Evolutionary conservation across 768 basidiomycete genomes (phyloP).

Genomic region (Astraeus odoratus): DNA sequence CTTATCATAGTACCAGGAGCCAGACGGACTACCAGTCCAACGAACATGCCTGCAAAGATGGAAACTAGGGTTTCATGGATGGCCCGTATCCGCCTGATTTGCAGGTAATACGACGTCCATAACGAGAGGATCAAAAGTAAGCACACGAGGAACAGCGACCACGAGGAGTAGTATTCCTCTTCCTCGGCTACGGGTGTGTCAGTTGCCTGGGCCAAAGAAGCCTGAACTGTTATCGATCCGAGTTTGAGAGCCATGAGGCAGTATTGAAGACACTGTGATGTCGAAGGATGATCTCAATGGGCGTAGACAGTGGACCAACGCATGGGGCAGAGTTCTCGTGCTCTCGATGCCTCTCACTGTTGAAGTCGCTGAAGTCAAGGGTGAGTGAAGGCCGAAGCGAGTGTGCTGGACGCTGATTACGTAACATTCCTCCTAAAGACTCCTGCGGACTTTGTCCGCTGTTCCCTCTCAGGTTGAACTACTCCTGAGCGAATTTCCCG

Average conservation of each 20-base stretch:
- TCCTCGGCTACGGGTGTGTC: conserved; percentile 49
- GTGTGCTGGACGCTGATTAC: too few relatives aligned
- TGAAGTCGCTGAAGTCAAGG: too few relatives aligned
- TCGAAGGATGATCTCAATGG: neutral
- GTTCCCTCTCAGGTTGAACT: too few relatives aligned
- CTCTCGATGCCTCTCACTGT: too few relatives aligned
- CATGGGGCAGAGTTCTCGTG: neutral
- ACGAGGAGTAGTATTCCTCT: conserved; percentile 87
- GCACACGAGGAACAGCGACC: conserved; percentile 92
- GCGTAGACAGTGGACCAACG: neutral
- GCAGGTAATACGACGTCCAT: conserved; percentile 95
- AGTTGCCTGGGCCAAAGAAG: conserved; percentile 20
- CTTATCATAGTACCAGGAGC: conserved; percentile 91
- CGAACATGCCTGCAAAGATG: conserved; percentile 93
- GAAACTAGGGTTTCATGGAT: conserved; percentile 96
- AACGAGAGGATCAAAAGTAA: conserved; percentile 89
- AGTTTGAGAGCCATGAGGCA: conserved; percentile 34
- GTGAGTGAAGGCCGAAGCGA: too few relatives aligned
- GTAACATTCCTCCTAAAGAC: too few relatives aligned
- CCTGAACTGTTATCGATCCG: conserved; percentile 29
- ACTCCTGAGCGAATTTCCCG: too few relatives aligned
- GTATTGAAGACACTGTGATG: neutral
- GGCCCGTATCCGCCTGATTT: conserved; percentile 92
- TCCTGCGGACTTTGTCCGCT: too few relatives aligned
- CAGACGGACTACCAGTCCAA: conserved; percentile 84